Evolutionary conservation across 1,284 basidiomycete genomes (phyloP).

Genomic region (Ceraceosorus guamensis): DNA sequence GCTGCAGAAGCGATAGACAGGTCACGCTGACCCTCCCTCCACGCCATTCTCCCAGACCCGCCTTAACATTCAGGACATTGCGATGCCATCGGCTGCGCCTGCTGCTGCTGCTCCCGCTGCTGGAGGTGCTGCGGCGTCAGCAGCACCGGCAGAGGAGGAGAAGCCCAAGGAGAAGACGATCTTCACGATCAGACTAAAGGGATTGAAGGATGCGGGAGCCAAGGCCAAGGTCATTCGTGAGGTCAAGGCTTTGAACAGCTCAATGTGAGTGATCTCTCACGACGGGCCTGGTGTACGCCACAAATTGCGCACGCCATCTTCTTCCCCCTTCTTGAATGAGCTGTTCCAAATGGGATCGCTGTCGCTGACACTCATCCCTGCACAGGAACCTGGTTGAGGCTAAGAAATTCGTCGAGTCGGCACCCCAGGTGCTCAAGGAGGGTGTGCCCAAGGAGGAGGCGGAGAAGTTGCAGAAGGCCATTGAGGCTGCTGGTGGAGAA

Average conservation of each 20-base stretch:
- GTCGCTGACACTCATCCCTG: not conserved
- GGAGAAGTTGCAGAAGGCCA: slow-evolving; percentile 71
- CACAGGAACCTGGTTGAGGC: slow-evolving; percentile 57
- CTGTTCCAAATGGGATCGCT: not conserved
- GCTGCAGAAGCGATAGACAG: not conserved
- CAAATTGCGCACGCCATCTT: not conserved
- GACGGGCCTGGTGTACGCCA: not conserved
- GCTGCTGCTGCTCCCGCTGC: slow-evolving; percentile 53
- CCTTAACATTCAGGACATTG: slow-evolving; percentile 95
- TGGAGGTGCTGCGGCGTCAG: slow-evolving; percentile 51
- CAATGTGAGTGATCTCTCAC: slow-evolving; percentile 21
- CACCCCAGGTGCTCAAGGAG: slow-evolving; percentile 91
- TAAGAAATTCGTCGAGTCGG: slow-evolving; percentile 97
- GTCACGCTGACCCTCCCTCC: not conserved
- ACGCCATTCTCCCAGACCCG: slow-evolving; percentile 58
- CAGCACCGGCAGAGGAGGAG: slow-evolving; percentile 58
- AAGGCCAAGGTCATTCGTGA: slow-evolving; percentile 96
- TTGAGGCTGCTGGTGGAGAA: slow-evolving; percentile 81
- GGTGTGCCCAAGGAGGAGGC: slow-evolving; percentile 71
- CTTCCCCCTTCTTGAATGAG: not conserved
- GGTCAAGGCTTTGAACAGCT: slow-evolving; percentile 66
- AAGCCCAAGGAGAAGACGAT: slow-evolving; percentile 99
- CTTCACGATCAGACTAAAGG: slow-evolving; percentile 70
- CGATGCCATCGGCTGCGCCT: slow-evolving; percentile 73
- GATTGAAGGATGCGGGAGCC: slow-evolving; percentile 41